Conservation (phyloP, 192 early-diverging fungal species). For the Mycoemilia scoparia region DNA sequence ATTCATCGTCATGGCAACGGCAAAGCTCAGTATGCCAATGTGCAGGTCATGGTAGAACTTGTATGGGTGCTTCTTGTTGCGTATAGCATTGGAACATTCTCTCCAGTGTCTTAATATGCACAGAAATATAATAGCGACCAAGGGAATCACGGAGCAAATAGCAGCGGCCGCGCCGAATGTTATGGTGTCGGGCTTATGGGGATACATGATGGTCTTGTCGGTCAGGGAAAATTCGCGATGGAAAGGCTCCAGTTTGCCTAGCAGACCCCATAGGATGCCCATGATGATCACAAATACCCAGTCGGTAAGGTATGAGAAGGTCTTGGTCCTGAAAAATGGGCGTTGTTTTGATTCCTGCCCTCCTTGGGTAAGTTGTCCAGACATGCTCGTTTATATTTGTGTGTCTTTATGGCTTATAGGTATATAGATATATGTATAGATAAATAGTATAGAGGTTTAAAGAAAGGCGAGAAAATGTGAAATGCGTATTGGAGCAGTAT, state of each 20-base stretch:
- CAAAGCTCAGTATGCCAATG: slow-evolving; percentile 23
- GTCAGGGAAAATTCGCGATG: slow-evolving; percentile 53
- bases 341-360: too few relatives aligned
- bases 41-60: slow-evolving; percentile 27
- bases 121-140: slow-evolving; percentile 23
- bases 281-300: slow-evolving; percentile 38
- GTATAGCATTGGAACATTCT: too few relatives aligned
- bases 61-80: too few relatives aligned
- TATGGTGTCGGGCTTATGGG: slow-evolving; percentile 30
- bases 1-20: slow-evolving; percentile 29
- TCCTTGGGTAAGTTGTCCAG: too few relatives aligned
- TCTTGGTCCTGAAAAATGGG: too few relatives aligned
- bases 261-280: slow-evolving; percentile 31
- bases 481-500: too few relatives aligned
- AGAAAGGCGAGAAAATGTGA: too few relatives aligned
- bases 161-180: slow-evolving; percentile 25
- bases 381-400: too few relatives aligned
- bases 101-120: too few relatives aligned
- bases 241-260: slow-evolving; percentile 42
- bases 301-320: slow-evolving; percentile 28
- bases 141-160: slow-evolving; percentile 18
- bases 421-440: too few relatives aligned
- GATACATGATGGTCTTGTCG: slow-evolving; percentile 47
- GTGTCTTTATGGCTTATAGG: too few relatives aligned
- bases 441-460: too few relatives aligned